Evolutionary conservation across 495 filamentous ascomycete genomes (phyloP), one percentile per base, ranked within the genome.

Genomic region (Delitschia confertaspora): DNA sequence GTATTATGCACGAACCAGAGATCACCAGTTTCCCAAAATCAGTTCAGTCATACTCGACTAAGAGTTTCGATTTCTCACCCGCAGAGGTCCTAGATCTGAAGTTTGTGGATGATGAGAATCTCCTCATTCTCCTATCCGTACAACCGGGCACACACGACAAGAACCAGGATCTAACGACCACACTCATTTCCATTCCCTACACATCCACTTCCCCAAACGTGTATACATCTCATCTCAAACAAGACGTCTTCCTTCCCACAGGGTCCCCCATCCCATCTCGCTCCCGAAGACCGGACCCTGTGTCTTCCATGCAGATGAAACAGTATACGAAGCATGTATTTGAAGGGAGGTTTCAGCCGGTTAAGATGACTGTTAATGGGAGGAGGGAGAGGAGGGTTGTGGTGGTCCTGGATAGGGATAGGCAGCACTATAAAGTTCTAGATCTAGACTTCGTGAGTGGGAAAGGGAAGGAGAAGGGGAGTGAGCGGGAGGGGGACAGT

Each of bases 311-410:
- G 4, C 18, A 24, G 7, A 8, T 53, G 8, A 30, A 31, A 19
- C 22, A 32, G 16, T 47, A 51, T 34, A 47, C 55, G 2, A 27
- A 38, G 17, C 56, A 60, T 36, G 29, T 26, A 2, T 58, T 60
- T 25, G 35, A 56, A 14, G 45, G 44, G 2, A 42, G 43, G 3
- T 66, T 64, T 38, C 26, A 18, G 32, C 60, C 63, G 6, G 23
- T 54, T 16, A 50, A 43, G 21, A 9, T 66, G n/a, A 37, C 49
- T 1, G 53, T 65, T 9, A 63, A 63, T 42, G 63, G 61, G 9
- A 33, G 63, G 10, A 48, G 48, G 33, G 49, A 49, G 11, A 36
- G 57, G 31, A 45, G 45, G 14, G 61, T 63, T 3, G 46, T 58
- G 5, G 27, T 58, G 13, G 60, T 63, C 11, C 31, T 64, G 22